Conservation (phyloP, 192 early-diverging fungal species). For the Cladochytrium replicatum region DNA sequence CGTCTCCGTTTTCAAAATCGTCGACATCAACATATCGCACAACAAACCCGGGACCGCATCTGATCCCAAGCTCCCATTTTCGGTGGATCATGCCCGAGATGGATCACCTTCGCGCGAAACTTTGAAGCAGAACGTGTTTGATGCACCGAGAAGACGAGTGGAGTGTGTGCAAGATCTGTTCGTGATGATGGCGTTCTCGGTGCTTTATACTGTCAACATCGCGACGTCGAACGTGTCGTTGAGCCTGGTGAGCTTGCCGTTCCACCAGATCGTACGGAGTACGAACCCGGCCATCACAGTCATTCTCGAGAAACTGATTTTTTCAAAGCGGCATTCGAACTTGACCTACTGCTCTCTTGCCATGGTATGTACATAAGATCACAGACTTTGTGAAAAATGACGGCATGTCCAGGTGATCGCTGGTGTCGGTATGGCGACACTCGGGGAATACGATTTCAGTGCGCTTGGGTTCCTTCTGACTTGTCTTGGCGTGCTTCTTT, state of each 20-base stretch:
- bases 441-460: slow-evolving; percentile 71
- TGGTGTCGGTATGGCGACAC: slow-evolving; percentile 75
- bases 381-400: slow-evolving; percentile 13
- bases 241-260: slow-evolving; percentile 52
- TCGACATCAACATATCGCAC: background rate
- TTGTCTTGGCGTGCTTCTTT: slow-evolving; percentile 64
- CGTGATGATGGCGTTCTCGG: slow-evolving; percentile 66
- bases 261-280: slow-evolving; percentile 77
- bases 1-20: slow-evolving; percentile 2
- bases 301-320: slow-evolving; percentile 48
- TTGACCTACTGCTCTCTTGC: slow-evolving; percentile 51
- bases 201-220: slow-evolving; percentile 85
- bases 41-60: background rate
- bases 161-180: slow-evolving; percentile 45
- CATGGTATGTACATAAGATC: background rate
- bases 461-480: slow-evolving; percentile 66
- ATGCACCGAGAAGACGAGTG: background rate
- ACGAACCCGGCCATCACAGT: slow-evolving; percentile 77
- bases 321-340: slow-evolving; percentile 41
- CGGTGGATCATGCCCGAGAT: slow-evolving; percentile 42
- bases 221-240: slow-evolving; percentile 70
- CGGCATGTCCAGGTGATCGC: slow-evolving; percentile 42
- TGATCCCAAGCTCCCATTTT: slow-evolving; percentile 18
- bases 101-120: background rate
- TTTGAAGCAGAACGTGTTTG: background rate